These are phyloP conservation scores for Medicago ruthenica DNA, from an alignment of 306 rosid species.

Conservation along the genomic window DNA sequence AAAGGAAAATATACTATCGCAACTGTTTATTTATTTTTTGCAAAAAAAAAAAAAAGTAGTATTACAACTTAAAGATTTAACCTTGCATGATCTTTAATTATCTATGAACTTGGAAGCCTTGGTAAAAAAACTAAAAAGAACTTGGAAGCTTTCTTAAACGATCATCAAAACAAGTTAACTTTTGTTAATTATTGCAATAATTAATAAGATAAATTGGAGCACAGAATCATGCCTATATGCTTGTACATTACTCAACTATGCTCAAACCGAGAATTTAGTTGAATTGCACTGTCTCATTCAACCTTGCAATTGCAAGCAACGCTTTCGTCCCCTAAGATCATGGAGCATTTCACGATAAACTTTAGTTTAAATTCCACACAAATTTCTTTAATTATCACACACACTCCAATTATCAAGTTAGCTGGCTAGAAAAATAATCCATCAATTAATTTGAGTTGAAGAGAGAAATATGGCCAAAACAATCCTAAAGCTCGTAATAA, in stretches of 20 bases:
- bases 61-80: neutral
- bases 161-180: slow-evolving; percentile 37
- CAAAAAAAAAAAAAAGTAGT: no score
- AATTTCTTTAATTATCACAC: slow-evolving; percentile 17
- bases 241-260: slow-evolving; percentile 24
- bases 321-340: slow-evolving; percentile 49
- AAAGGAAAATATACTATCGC: no score
- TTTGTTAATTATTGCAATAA: slow-evolving; percentile 25
- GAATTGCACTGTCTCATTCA: slow-evolving; percentile 26
- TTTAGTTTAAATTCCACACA: slow-evolving; percentile 35
- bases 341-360: slow-evolving; percentile 44
- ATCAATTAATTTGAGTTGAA: neutral
- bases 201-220: slow-evolving; percentile 5
- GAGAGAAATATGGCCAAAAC: slow-evolving; percentile 51
- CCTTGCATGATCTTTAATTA: neutral
- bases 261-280: slow-evolving; percentile 45
- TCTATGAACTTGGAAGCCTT: neutral
- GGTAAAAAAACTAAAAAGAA: no score
- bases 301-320: slow-evolving; percentile 45
- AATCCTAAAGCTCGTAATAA: slow-evolving; percentile 52
- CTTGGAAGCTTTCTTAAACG: slow-evolving; percentile 40
- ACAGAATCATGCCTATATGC: slow-evolving; percentile 4
- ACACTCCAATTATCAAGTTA: neutral
- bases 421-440: neutral
- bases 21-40: no score